Percentiles rank a stretch among this genome's conserved stretches.
phyloP scores from a whole-genome alignment of 2,329 filamentous ascomycete species.

The Trichophyton verrucosum region DNA sequence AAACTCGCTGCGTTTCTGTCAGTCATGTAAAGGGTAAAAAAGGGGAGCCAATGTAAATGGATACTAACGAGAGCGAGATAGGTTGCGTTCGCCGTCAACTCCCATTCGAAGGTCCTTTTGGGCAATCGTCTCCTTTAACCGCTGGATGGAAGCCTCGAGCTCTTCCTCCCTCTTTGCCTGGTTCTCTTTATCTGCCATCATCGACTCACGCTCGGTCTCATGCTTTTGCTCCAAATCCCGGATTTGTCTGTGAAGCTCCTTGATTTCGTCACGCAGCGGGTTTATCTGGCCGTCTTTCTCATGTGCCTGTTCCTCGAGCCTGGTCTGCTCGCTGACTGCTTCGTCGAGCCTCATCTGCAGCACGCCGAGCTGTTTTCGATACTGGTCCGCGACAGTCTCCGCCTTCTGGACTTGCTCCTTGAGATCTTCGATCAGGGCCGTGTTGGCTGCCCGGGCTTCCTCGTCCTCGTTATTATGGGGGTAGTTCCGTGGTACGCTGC shows the following conservation, averaged over 20 bases:
- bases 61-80: conserved; percentile 41
- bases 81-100: conserved; percentile 39
- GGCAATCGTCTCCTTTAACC: conserved; percentile 77
- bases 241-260: conserved; percentile 68
- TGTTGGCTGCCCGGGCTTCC: conserved; percentile 65
- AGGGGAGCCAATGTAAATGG: background rate
- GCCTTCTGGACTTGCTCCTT: conserved; percentile 71
- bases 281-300: conserved; percentile 78
- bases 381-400: conserved; percentile 64
- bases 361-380: conserved; percentile 71
- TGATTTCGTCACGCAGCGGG: conserved; percentile 67
- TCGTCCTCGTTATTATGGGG: conserved; percentile 45
- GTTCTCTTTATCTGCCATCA: conserved; percentile 86
- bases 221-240: conserved; percentile 88
- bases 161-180: conserved; percentile 75
- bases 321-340: conserved; percentile 65
- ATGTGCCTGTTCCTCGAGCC: conserved; percentile 76
- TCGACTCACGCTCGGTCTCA: conserved; percentile 74
- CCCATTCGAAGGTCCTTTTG: conserved; percentile 52
- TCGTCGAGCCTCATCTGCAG: conserved; percentile 80
- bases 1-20: conserved; percentile 27
- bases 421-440: conserved; percentile 69
- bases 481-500: conserved; percentile 32
- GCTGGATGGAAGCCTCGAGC: conserved; percentile 77
- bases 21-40: background rate